Conservation (phyloP, 2,329 filamentous ascomycete genomes). For the Colletotrichum eleusines region DNA sequence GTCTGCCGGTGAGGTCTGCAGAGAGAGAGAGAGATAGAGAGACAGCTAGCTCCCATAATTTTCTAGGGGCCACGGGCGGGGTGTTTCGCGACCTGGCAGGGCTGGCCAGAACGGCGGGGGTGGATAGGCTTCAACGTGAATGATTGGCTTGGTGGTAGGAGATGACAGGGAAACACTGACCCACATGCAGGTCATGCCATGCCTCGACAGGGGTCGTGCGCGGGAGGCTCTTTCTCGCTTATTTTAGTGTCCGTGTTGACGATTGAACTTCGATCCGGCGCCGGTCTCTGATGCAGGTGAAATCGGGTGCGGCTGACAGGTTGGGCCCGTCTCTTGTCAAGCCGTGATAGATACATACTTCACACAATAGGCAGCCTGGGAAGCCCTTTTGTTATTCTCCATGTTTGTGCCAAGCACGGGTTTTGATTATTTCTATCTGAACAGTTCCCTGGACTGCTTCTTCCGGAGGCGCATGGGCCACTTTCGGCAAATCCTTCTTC, state of each 20-base stretch:
- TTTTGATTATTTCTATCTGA: conserved; percentile 19
- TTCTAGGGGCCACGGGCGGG: conserved; percentile 37
- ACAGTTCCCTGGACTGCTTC: not conserved
- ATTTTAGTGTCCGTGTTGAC: conserved; percentile 42
- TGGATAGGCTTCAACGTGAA: not conserved
- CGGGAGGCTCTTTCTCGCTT: conserved; percentile 45
- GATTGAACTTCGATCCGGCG: conserved; percentile 36
- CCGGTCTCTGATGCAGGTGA: conserved; percentile 46
- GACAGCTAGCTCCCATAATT: too few relatives aligned
- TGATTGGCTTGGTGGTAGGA: conserved; percentile 14
- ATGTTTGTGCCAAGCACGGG: conserved; percentile 3
- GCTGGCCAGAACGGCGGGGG: conserved; percentile 42
- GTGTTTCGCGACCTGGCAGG: conserved; percentile 38
- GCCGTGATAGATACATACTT: not conserved
- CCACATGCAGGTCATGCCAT: conserved; percentile 40
- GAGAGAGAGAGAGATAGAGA: not conserved
- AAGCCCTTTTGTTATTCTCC: not conserved
- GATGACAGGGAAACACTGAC: conserved; percentile 34
- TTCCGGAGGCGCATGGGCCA: not conserved
- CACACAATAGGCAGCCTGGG: too few relatives aligned
- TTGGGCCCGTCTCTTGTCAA: not conserved
- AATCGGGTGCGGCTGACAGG: not conserved
- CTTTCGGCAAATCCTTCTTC: conserved; percentile 3
- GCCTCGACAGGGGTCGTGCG: conserved; percentile 41
- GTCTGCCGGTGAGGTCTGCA: conserved; percentile 31